A percentile compares a stretch with the other conserved stretches of the same genome.
Evolutionary conservation across 73 alveolate species (phyloP).

Genomic region (Tetrahymena borealis): DNA sequence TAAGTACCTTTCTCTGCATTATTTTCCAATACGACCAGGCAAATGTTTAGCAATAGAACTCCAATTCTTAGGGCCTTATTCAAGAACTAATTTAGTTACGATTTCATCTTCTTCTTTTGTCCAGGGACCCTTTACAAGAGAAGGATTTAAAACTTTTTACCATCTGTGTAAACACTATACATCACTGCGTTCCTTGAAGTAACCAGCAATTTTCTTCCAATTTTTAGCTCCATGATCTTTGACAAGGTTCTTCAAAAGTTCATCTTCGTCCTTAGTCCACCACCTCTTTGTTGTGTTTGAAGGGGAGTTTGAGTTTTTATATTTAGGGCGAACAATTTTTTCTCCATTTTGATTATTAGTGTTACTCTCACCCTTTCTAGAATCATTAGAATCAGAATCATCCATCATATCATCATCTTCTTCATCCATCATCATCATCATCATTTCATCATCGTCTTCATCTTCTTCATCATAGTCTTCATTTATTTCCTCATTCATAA

Average conservation of each 20-base stretch:
- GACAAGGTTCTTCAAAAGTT: slow-evolving; percentile 46
- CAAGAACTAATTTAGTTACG: slow-evolving; percentile 76
- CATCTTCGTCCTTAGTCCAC: slow-evolving; percentile 74
- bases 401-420: background rate
- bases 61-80: slow-evolving; percentile 94
- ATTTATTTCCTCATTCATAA: background rate
- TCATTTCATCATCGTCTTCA: background rate
- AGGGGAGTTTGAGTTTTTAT: background rate
- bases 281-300: slow-evolving; percentile 13
- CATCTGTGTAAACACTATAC: slow-evolving; percentile 78
- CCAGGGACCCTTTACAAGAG: slow-evolving; percentile 93
- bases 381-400: background rate
- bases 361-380: background rate
- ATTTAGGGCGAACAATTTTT: background rate
- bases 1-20: slow-evolving; percentile 82
- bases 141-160: slow-evolving; percentile 79
- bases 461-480: background rate
- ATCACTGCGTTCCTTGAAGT: slow-evolving; percentile 67
- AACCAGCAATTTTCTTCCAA: slow-evolving; percentile 74
- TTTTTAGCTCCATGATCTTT: slow-evolving; percentile 59
- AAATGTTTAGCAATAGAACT: slow-evolving; percentile 85
- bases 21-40: slow-evolving; percentile 96
- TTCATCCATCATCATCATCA: background rate
- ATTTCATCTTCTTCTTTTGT: slow-evolving; percentile 84
- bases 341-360: background rate